Percentiles rank a stretch among this genome's conserved stretches.
phyloP scores from a whole-genome alignment of 1,139 yeast genomes.

The Candida albicans region DNA sequence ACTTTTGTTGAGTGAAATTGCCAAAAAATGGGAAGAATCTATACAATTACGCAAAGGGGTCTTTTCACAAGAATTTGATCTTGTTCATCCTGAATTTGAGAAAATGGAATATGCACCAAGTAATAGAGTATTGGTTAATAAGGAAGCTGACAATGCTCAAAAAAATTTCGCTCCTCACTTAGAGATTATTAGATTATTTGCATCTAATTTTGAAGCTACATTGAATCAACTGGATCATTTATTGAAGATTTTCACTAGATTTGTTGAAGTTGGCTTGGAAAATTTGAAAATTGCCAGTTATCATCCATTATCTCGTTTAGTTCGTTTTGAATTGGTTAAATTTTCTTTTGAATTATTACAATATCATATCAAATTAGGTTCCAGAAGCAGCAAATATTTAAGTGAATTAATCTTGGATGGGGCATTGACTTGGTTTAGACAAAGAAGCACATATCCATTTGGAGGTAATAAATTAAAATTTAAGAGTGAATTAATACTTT shows the following conservation, averaged over 20 bases:
- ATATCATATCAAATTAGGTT: slow-evolving; percentile 51
- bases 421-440: slow-evolving; percentile 76
- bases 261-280: slow-evolving; percentile 58
- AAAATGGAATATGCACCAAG: slow-evolving; percentile 92
- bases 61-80: slow-evolving; percentile 60
- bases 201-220: slow-evolving; percentile 84
- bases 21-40: slow-evolving; percentile 66
- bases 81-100: slow-evolving; percentile 61
- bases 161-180: slow-evolving; percentile 72
- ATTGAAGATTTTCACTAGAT: slow-evolving; percentile 65
- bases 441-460: slow-evolving; percentile 68
- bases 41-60: slow-evolving; percentile 63
- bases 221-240: slow-evolving; percentile 71
- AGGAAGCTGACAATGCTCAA: slow-evolving; percentile 48
- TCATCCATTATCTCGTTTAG: slow-evolving; percentile 79
- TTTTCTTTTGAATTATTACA: slow-evolving; percentile 67
- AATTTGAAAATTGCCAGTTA: slow-evolving; percentile 61
- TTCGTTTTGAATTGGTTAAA: slow-evolving; percentile 70
- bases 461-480: slow-evolving; percentile 79
- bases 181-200: slow-evolving; percentile 63
- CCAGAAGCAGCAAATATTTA: slow-evolving; percentile 46
- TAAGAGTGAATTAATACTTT: slow-evolving; percentile 63
- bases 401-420: slow-evolving; percentile 61
- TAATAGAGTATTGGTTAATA: slow-evolving; percentile 59
- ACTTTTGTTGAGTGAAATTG: slow-evolving; percentile 67